These are phyloP conservation scores for Protomyces lactucae-debilis DNA, from an alignment of 1,139 yeast genomes.

Conservation along the genomic window DNA sequence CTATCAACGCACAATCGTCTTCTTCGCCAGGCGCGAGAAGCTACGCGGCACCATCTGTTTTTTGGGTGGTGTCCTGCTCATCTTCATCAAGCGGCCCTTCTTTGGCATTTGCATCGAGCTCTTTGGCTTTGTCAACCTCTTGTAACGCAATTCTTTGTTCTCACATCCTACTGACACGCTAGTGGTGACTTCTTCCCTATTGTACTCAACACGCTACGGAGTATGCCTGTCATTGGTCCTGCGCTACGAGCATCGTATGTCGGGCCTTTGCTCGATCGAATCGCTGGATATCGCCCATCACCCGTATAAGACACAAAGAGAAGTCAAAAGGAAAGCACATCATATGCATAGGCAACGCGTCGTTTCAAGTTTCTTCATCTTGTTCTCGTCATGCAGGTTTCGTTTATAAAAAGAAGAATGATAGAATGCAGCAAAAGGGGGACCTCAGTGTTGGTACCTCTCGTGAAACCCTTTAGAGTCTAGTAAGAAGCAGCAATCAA, in stretches of 20 bases:
- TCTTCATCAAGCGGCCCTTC: conserved; percentile 71
- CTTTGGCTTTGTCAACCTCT: conserved; percentile 79
- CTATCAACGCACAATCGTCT: conserved; percentile 71
- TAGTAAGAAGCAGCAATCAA: conserved; percentile 79
- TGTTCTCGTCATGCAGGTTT: neutral
- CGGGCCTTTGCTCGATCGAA: conserved; percentile 43
- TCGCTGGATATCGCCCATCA: conserved; percentile 11
- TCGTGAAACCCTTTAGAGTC: neutral
- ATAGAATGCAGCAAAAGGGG: neutral
- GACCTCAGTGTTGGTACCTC: too few relatives aligned
- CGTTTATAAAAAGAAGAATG: neutral
- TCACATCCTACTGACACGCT: neutral
- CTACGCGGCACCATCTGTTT: conserved; percentile 82
- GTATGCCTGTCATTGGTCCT: conserved; percentile 85
- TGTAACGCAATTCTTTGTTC: conserved; percentile 36
- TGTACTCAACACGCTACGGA: conserved; percentile 79
- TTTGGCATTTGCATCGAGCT: conserved; percentile 80
- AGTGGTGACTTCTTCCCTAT: conserved; percentile 72
- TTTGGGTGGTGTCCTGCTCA: conserved; percentile 65
- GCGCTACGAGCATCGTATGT: conserved; percentile 70
- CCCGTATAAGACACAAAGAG: neutral
- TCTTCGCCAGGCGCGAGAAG: conserved; percentile 82
- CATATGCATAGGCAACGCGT: too few relatives aligned
- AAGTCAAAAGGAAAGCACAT: neutral
- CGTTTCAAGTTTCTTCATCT: too few relatives aligned